Evolutionary conservation across 2,329 filamentous ascomycete genomes (phyloP), one percentile per base, ranked within the genome.

Genomic region (Sarocladiaceae sp.): DNA sequence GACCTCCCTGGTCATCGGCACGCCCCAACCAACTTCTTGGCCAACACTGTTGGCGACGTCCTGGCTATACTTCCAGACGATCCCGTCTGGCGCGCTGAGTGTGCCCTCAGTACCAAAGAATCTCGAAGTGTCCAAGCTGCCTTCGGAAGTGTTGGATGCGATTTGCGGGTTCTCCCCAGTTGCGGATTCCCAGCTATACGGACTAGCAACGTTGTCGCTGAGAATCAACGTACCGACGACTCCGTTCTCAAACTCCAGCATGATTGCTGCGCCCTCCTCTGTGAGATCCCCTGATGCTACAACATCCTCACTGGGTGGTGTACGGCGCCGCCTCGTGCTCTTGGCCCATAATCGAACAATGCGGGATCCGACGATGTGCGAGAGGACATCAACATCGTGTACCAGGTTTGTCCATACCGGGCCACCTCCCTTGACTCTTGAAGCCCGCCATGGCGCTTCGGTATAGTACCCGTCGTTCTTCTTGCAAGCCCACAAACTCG

Each of bases 341-440:
- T 35, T 15, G 7, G 33, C 33, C 33, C 33, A 35, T 15, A 35
- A 19, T 7, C 33, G 33, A 15, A 35, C 33, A 15, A 35, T 15
- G 15, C 21, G 19, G 15, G 33, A 5, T 6, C 33, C 33, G 13
- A 13, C 13, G 13, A 35, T 15, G 13, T 35, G 16, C 16, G 10
- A 15, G 6, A 35, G n/a, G 16, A 35, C 15, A 20, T 35, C 33
- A 19, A 35, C 33, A 20, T 35, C 33, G 16, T 35, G 33, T 10
- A 35, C 33, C n/a, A 35, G 15, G 33, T 35, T 35, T 13, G 33
- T 35, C 33, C 33, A 35, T 15, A 35, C 33, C 4, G 33, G 33
- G 11, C 33, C 33, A 4, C 33, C 33, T 6, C 33, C 33, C 9
- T 15, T 5, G 6, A 19, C 5, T 20, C 33, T 9, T 6, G 33